A percentile compares a stretch with the other conserved stretches of the same genome.
Conservation (phyloP, 108 stramenopile species). For the Skeletonema potamos region DNA sequence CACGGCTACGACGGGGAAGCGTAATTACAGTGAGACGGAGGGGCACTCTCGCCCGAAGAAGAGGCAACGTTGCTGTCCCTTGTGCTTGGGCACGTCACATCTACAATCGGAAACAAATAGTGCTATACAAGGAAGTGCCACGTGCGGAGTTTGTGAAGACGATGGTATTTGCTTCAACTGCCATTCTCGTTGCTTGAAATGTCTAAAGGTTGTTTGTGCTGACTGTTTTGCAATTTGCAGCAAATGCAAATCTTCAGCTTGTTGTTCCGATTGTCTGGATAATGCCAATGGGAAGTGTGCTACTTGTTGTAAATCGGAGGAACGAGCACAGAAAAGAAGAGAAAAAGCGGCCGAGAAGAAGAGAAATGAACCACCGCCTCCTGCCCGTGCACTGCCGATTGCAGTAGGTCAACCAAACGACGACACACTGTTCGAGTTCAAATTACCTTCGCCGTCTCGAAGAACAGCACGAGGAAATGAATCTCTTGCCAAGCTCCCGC, state of each 20-base stretch:
- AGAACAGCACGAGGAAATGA: too few relatives aligned
- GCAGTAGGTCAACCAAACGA: too few relatives aligned
- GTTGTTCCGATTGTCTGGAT: background rate
- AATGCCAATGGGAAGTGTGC: background rate
- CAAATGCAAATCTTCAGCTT: background rate
- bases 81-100: background rate
- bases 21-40: background rate
- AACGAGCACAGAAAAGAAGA: background rate
- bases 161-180: background rate
- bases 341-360: background rate
- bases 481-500: too few relatives aligned
- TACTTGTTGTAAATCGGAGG: background rate
- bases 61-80: background rate
- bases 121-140: background rate
- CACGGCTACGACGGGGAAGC: background rate
- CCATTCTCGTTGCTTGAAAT: background rate
- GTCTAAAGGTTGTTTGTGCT: background rate
- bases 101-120: background rate
- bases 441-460: too few relatives aligned
- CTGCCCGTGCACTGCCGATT: too few relatives aligned
- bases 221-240: background rate
- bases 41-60: background rate
- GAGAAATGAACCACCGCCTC: too few relatives aligned
- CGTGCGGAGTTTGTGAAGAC: background rate
- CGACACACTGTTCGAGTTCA: too few relatives aligned